phyloP scores from a whole-genome alignment of 2,329 filamentous ascomycete species.

The Plenodomus tracheiphilus region DNA sequence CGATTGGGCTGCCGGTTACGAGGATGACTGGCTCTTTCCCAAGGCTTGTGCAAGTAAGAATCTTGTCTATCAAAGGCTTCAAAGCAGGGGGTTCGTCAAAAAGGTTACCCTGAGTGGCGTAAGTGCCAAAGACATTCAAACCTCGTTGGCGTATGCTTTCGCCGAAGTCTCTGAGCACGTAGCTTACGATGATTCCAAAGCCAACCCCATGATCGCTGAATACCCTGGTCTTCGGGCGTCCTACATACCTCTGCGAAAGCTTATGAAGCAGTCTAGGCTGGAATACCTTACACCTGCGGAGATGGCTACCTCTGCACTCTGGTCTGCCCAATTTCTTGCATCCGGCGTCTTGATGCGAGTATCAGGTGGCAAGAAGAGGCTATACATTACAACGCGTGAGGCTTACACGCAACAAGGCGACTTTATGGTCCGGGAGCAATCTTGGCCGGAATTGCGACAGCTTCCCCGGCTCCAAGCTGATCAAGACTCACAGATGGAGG shows the following conservation, averaged over 20 bases:
- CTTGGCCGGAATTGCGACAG: constrained; percentile 70
- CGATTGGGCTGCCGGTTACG: constrained; percentile 51
- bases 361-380: constrained; percentile 61
- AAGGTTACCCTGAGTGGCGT: constrained; percentile 63
- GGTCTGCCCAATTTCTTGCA: constrained; percentile 71
- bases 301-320: constrained; percentile 72
- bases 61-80: constrained; percentile 69
- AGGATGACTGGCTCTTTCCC: constrained; percentile 65
- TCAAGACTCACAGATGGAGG: constrained; percentile 33
- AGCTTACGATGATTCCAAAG: constrained; percentile 30
- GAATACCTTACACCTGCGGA: constrained; percentile 71
- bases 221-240: constrained; percentile 64
- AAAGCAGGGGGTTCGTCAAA: constrained; percentile 72
- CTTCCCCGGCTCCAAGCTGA: constrained; percentile 62
- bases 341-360: constrained; percentile 75
- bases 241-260: constrained; percentile 77
- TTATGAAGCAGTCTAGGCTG: constrained; percentile 72
- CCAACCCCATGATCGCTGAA: constrained; percentile 27
- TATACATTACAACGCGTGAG: constrained; percentile 76
- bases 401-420: constrained; percentile 68
- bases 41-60: constrained; percentile 68
- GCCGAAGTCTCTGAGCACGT: constrained; percentile 52
- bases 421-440: constrained; percentile 12
- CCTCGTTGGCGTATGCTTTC: constrained; percentile 66
- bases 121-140: constrained; percentile 69